Evolutionary conservation across 805 yeast species (phyloP).

Genomic region (Ogataea neopini): DNA sequence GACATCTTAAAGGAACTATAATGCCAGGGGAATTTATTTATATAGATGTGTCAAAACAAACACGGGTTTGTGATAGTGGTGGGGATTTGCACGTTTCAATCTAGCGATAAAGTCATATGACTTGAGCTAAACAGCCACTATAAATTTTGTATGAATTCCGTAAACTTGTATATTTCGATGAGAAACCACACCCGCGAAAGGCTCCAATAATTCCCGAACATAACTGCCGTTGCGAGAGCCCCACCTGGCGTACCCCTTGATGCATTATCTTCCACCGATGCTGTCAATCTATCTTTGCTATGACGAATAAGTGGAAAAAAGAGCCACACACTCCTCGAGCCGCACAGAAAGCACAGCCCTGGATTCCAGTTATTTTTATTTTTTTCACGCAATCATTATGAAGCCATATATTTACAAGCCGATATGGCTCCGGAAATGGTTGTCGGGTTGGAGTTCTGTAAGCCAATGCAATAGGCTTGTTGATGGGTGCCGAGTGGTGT

Average conservation of each 20-base stretch:
- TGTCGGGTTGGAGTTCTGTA: too few relatives aligned
- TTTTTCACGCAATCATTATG: too few relatives aligned
- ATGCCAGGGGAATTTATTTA: not conserved
- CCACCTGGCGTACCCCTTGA: not conserved
- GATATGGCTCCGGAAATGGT: too few relatives aligned
- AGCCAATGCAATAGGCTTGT: too few relatives aligned
- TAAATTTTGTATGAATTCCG: not conserved
- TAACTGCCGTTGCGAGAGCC: not conserved
- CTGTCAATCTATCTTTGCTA: conserved; percentile 3
- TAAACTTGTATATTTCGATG: not conserved
- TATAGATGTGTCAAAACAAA: not conserved
- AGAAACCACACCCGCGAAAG: not conserved
- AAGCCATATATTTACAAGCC: too few relatives aligned
- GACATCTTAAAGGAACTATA: too few relatives aligned
- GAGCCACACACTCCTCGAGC: conserved; percentile 3
- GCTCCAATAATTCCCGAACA: not conserved
- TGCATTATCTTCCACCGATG: not conserved
- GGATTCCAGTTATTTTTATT: not conserved
- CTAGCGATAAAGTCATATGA: conserved; percentile 5
- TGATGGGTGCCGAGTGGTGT: too few relatives aligned
- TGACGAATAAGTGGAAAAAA: not conserved
- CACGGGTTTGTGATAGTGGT: too few relatives aligned
- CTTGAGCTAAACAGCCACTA: conserved; percentile 7
- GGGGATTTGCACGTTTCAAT: too few relatives aligned
- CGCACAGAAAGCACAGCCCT: not conserved